These are phyloP conservation scores for Mytilinidion resinicola DNA, from an alignment of 495 filamentous ascomycete genomes.

Conservation along the genomic window DNA sequence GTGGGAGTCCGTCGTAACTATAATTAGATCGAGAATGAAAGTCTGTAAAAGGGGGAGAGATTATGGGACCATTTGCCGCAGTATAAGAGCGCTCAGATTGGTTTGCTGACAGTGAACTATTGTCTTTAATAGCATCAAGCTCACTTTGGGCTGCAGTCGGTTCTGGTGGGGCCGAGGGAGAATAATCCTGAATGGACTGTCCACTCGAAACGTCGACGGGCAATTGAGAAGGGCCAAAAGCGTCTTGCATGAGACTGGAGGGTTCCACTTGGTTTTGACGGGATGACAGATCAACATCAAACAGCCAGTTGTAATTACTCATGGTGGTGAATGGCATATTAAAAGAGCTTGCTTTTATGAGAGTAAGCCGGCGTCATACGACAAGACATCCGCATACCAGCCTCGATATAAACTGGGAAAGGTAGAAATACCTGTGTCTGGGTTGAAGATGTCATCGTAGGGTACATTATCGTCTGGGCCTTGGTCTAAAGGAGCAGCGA, in stretches of 20 bases:
- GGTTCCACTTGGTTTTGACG: constrained; percentile 4
- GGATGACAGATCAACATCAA: constrained; percentile 35
- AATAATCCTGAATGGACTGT: not conserved
- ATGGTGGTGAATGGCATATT: constrained; percentile 53
- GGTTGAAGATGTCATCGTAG: constrained; percentile 40
- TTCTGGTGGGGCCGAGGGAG: constrained; percentile 7
- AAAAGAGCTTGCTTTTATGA: constrained; percentile 43
- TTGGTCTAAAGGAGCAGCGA: not conserved
- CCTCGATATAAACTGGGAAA: too few species aligned
- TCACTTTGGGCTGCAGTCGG: constrained; percentile 6
- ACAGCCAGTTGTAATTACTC: constrained; percentile 53
- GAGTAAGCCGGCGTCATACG: constrained; percentile 12
- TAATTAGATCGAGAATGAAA: not conserved
- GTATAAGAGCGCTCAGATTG: constrained; percentile 8
- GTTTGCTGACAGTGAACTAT: constrained; percentile 9
- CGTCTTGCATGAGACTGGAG: constrained; percentile 1
- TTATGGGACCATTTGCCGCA: not conserved
- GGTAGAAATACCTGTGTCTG: constrained; percentile 28
- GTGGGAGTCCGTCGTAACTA: not conserved
- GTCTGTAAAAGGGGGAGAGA: constrained; percentile 17
- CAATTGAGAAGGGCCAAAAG: constrained; percentile 13
- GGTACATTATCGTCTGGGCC: constrained; percentile 30
- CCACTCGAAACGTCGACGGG: constrained; percentile 3
- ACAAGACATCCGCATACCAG: too few species aligned
- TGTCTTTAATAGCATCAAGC: constrained; percentile 3